Conservation (phyloP, 2,329 filamentous ascomycete genomes). For the Blastomyces percursus region DNA sequence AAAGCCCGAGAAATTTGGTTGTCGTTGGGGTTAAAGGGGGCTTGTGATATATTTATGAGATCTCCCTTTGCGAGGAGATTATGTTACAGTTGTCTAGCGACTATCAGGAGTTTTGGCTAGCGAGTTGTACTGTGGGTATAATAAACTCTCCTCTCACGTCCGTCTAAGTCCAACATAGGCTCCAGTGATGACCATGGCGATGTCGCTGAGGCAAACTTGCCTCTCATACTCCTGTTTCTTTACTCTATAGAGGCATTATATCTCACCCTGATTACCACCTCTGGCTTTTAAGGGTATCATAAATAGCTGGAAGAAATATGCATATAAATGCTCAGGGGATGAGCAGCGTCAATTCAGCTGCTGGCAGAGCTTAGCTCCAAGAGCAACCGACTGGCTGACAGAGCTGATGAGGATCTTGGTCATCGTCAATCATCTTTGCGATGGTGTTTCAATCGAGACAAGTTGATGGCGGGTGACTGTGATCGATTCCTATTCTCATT, state of each 20-base stretch:
- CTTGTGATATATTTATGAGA: conserved; percentile 20
- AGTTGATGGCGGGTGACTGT: not conserved
- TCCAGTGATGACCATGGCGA: too few species aligned
- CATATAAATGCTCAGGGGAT: not conserved
- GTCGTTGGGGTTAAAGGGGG: conserved; percentile 77
- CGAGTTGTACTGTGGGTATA: not conserved
- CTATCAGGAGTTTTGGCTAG: not conserved
- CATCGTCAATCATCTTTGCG: not conserved
- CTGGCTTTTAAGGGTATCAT: not conserved
- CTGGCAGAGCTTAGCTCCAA: not conserved
- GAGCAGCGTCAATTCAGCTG: not conserved
- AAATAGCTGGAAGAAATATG: not conserved
- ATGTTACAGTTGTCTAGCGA: not conserved
- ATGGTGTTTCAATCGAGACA: not conserved
- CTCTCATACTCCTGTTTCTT: too few species aligned
- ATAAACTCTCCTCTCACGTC: not conserved
- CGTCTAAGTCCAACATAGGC: too few species aligned
- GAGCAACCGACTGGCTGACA: not conserved
- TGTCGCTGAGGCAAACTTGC: too few species aligned
- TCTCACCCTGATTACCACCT: not conserved
- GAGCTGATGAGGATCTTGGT: not conserved
- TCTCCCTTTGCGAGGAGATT: not conserved
- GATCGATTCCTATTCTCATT: not conserved
- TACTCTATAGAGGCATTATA: not conserved
- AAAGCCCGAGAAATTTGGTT: conserved; percentile 83